Evolutionary conservation across 805 yeast genomes (phyloP), one percentile per base, ranked within the genome.

Genomic region (Spathaspora hagerdaliae): DNA sequence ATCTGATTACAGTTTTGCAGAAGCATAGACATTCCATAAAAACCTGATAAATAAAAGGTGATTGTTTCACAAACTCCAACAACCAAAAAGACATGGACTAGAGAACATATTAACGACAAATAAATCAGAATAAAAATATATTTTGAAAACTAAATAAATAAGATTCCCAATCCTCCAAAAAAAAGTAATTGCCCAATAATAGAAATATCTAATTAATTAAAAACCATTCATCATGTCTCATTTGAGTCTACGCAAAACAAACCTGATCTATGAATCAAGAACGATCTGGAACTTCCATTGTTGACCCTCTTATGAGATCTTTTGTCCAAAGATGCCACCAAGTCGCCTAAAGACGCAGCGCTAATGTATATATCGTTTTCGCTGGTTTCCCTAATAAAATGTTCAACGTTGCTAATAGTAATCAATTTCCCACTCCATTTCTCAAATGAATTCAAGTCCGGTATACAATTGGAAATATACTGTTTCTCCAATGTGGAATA

Each of bases 381-480:
- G 2, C 37, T 24, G 15, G 32, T 27, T 8, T 29, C 32, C 12
- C 29, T 37, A 6, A 43, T 27, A 35, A 53, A 47, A n/a, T 37
- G 29, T 13, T 49, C 44, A 24, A 43, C 52, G 38, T 59, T 57
- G 11, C 63, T 53, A n/a, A 63, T 35, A 1, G 58, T 55, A 14
- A 61, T 36, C 26, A 43, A 41, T 24, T 34, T 43, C 1, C 60
- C 61, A 31, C 46, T 43, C 76, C 76, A 71, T 46, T 56, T 63
- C 48, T 69, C 75, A 49, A 43, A 70, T 9, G 73, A 64, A 49
- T 68, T 67, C 43, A 71, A 58, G 37, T 54, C 57, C 1, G 73
- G 74, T 10, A 69, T 51, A 50, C 75, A 70, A 45, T 62, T 63
- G 33, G 63, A 58, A 15, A 71, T 67, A 51, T 63, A 69, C 44